Evolutionary conservation across 176 grass and related monocot species (phyloP), one percentile per base, ranked within the genome.

Genomic region (Eleusine coracana): DNA sequence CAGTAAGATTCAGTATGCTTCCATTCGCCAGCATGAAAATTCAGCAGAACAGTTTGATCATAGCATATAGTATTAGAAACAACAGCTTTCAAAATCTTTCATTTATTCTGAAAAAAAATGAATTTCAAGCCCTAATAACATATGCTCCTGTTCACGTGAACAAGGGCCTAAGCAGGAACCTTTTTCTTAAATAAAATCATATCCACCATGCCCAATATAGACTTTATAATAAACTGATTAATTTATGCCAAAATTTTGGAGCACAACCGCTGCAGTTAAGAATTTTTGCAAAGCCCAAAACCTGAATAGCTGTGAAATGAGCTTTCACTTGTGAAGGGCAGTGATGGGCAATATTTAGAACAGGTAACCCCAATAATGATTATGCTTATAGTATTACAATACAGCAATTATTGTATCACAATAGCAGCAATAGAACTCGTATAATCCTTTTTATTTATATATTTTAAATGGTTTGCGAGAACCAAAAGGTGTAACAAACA

Each of bases 101-200:
- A 63, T 41, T 46, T 40, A 18, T 79, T 80, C 31, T 31, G n/a
- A 61, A 75, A 12, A 12, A 21, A 50, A 71, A 61, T 37, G 55
- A 77, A 12, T 1, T 42, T 21, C 7, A 67, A 77, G 3, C 6
- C 2, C 21, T 46, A 79, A 79, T 37, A 62, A 16, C 11, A 42
- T 42, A 59, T 70, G 15, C 11, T 10, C 34, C 29, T 6, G 7
- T 50, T 8, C 27, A 70, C 71, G 48, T 63, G 16, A 23, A 71
- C 54, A 67, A 5, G 15, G 27, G 11, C 60, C 9, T 1, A 29
- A 63, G 25, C 25, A 63, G 25, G 18, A 41, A 76, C 4, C 14
- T 10, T 23, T 55, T 55, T 48, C 45, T n/a, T 60, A 1, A 18
- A 78, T 39, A 84, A 67, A 71, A 46, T 66, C 28, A 67, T n/a